phyloP scores from a whole-genome alignment of 1,284 basidiomycete genomes.

The Cutaneotrichosporon spelunceum region DNA sequence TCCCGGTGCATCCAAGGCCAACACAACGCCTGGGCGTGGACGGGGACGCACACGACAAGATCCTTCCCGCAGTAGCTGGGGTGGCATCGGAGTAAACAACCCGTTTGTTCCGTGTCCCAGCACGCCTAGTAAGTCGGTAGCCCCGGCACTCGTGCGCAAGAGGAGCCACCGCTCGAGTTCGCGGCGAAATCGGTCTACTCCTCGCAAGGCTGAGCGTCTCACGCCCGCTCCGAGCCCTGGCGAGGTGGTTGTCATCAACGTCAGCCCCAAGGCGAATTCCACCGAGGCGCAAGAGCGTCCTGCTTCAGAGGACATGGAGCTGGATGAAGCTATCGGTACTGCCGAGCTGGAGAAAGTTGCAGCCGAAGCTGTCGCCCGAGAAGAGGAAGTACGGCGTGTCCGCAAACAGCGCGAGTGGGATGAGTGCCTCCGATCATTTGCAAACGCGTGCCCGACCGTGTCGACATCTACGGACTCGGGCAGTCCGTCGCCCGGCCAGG shows the following conservation, averaged over 20 bases:
- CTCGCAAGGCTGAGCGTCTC: conserved; percentile 18
- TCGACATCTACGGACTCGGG: conserved; percentile 7
- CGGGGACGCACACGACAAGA: conserved; percentile 17
- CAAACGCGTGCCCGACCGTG: conserved; percentile 15
- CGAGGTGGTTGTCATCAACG: conserved; percentile 15
- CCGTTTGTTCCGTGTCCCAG: conserved; percentile 20
- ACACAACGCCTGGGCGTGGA: conserved; percentile 32
- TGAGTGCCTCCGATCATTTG: conserved; percentile 35
- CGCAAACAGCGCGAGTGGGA: conserved; percentile 33
- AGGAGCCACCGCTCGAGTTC: conserved; percentile 18
- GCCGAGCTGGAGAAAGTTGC: conserved; percentile 41
- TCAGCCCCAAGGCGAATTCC: not conserved
- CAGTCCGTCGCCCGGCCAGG: conserved; percentile 13
- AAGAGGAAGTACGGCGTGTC: conserved; percentile 37
- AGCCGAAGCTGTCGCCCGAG: conserved; percentile 39
- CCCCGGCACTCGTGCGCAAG: conserved; percentile 22
- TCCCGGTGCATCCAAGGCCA: conserved; percentile 18
- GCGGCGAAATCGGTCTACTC: conserved; percentile 18
- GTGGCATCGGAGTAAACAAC: conserved; percentile 43
- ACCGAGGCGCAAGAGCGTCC: not conserved
- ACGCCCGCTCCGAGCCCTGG: conserved; percentile 11
- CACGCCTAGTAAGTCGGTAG: conserved; percentile 7
- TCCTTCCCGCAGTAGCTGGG: conserved; percentile 31
- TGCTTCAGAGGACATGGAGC: conserved; percentile 16
- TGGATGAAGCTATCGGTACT: conserved; percentile 38